phyloP scores from a whole-genome alignment of 441 rosid genomes.

The Arabidopsis hybrid region DNA sequence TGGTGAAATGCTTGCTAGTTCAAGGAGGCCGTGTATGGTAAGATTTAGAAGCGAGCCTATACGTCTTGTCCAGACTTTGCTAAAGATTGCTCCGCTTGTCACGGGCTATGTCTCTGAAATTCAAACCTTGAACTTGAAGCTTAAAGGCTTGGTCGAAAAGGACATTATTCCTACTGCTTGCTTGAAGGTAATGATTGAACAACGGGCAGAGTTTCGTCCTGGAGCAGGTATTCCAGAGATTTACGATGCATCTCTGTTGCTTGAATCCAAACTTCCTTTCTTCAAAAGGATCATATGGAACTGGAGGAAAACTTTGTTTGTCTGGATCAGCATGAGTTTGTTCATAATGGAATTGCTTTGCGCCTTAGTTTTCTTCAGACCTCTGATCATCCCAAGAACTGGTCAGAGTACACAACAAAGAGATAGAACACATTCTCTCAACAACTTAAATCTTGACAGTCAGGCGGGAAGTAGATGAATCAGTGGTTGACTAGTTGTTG shows the following conservation, averaged over 20 bases:
- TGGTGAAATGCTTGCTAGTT: slow-evolving; percentile 64
- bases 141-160: slow-evolving; percentile 64
- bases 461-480: slow-evolving; percentile 18
- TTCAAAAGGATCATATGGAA: slow-evolving; percentile 69
- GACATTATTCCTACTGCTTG: slow-evolving; percentile 67
- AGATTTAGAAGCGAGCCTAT: slow-evolving; percentile 74
- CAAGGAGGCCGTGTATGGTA: slow-evolving; percentile 74
- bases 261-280: slow-evolving; percentile 71
- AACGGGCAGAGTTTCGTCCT: slow-evolving; percentile 66
- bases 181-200: slow-evolving; percentile 68
- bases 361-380: slow-evolving; percentile 64
- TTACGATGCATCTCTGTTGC: slow-evolving; percentile 62
- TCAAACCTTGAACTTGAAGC: slow-evolving; percentile 65
- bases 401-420: slow-evolving; percentile 38
- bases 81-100: slow-evolving; percentile 69
- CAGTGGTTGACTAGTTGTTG: not conserved
- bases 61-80: slow-evolving; percentile 60
- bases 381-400: slow-evolving; percentile 67
- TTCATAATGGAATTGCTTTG: slow-evolving; percentile 59
- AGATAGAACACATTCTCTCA: slow-evolving; percentile 26
- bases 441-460: slow-evolving; percentile 27
- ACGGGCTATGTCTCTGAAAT: slow-evolving; percentile 78
- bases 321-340: slow-evolving; percentile 63
- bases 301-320: slow-evolving; percentile 73
- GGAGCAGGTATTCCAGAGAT: slow-evolving; percentile 90